phyloP scores from a whole-genome alignment of 805 yeast genomes.

The Kluyveromyces aestuarii region DNA sequence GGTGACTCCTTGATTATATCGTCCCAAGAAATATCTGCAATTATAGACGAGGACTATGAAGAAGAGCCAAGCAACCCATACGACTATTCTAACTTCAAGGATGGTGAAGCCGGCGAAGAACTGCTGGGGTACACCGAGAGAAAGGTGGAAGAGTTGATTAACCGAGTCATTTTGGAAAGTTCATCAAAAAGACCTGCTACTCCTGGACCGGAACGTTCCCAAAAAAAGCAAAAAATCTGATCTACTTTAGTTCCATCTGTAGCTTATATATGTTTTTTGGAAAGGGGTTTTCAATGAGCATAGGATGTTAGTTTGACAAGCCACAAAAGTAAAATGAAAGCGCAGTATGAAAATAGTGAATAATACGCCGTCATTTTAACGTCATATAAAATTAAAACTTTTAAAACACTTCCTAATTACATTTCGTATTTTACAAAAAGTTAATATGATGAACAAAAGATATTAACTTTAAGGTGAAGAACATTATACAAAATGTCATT shows the following conservation, averaged over 20 bases:
- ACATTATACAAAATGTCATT: neutral
- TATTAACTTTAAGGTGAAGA: no score
- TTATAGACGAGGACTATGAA: slow-evolving; percentile 17
- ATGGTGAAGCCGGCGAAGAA: slow-evolving; percentile 24
- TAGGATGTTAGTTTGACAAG: neutral
- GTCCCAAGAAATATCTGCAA: slow-evolving; percentile 14
- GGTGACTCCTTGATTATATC: slow-evolving; percentile 21
- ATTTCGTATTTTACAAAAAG: neutral
- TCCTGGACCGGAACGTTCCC: slow-evolving; percentile 4
- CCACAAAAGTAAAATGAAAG: neutral
- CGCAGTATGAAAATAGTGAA: neutral
- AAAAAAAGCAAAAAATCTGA: slow-evolving; percentile 14
- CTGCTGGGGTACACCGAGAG: slow-evolving; percentile 20
- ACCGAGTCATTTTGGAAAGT: slow-evolving; percentile 15
- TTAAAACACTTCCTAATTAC: neutral
- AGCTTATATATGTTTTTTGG: neutral
- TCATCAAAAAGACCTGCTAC: slow-evolving; percentile 12
- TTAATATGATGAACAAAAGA: no score
- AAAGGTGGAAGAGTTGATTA: slow-evolving; percentile 18
- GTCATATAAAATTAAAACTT: neutral
- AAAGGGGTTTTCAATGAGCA: neutral
- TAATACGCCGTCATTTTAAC: neutral
- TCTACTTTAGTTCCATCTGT: neutral
- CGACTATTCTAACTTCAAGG: slow-evolving; percentile 19
- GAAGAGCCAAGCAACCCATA: slow-evolving; percentile 9